These are phyloP conservation scores for Apophysomyces elegans DNA, from an alignment of 371 early-diverging fungal species.

Conservation along the genomic window DNA sequence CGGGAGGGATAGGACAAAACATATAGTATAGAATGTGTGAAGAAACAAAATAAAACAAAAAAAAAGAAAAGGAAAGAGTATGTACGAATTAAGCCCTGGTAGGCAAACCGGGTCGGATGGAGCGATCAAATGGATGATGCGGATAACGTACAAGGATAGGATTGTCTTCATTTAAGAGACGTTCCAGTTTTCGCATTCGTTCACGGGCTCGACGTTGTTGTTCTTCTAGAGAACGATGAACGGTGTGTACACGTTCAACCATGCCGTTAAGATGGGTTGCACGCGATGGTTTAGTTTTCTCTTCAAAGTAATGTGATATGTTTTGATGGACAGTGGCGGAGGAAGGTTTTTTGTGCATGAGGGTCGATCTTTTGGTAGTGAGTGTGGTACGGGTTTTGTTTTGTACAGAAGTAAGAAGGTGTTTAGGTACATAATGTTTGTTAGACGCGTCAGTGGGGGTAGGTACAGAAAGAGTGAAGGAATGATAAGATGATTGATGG, in stretches of 20 bases:
- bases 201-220: conserved; percentile 30
- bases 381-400: neutral
- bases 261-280: conserved; percentile 21
- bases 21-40: no score
- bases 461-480: conserved; percentile 21
- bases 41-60: no score
- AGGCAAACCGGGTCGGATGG: neutral
- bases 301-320: neutral
- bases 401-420: conserved; percentile 16
- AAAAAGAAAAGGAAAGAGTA: neutral
- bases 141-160: conserved; percentile 12
- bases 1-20: no score
- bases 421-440: conserved; percentile 41
- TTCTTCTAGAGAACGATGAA: conserved; percentile 31
- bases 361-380: neutral
- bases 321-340: neutral
- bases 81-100: conserved; percentile 1
- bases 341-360: neutral
- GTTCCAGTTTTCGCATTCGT: conserved; percentile 31
- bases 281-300: neutral
- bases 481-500: no score
- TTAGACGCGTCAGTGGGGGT: conserved; percentile 29
- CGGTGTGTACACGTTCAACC: conserved; percentile 32
- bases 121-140: conserved; percentile 16
- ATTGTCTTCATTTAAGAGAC: conserved; percentile 26